Evolutionary conservation across 192 early-diverging fungal genomes (phyloP), one percentile per base, ranked within the genome.

Genomic region (Coemansia reversa): DNA sequence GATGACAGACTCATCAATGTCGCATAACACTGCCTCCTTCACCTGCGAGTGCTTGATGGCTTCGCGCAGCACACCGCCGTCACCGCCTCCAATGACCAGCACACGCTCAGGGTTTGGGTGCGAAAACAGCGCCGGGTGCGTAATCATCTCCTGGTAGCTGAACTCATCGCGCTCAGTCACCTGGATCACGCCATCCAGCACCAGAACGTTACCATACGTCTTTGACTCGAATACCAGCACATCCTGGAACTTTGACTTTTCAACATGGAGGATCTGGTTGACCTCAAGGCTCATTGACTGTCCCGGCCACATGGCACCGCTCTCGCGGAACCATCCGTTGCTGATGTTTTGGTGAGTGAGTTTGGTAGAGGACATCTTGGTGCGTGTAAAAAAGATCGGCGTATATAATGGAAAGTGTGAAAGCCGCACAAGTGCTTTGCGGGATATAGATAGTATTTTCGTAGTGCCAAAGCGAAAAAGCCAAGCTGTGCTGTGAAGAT

Each of bases 121-220:
- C 52, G 91, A 83, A 73, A 91, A 96, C 76, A 99, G 82, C 20
- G 97, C 92, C 28, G 95, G 81, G 67, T 99, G 96, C 54, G 96
- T 92, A 84, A 99, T 99, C 96, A 98, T 99, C 84, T 99, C 97
- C 83, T 99, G 97, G 86, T 98, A 98, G 82, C 94, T 87, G 76
- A 97, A 97, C 83, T 99, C 97, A 82, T 99, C 97, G 75, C 94
- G 89, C 84, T 99, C 97, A 68, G 96, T 98, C 54, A 88, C 86
- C 76, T 99, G 97, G 82, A 99, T 95, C 48, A 96, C 96, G 62
- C 96, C 96, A 76, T 99, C 97, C 49, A 99, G 90, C 19, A 96
- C 94, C 19, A 99, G 85, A 29, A 98, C 96, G 75, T 93, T 97
- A 67, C 97, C 97, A 74, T 98, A 92, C 80, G 89, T 90, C 71